Evolutionary conservation across 345 rosid species (phyloP).

Genomic region (Stellera chamaejasme): DNA sequence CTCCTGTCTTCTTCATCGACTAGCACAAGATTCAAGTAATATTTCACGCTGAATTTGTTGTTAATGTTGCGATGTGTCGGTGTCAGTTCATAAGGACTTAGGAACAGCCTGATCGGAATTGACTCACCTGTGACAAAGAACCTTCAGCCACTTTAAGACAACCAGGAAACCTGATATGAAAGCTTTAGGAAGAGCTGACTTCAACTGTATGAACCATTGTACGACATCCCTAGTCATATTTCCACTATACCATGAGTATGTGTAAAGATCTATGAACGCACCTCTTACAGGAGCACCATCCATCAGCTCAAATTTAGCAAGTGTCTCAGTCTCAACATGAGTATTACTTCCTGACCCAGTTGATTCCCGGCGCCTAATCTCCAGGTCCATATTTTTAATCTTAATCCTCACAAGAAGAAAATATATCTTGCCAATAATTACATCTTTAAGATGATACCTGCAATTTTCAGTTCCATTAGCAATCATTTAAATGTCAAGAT

Average conservation of each 20-base stretch:
- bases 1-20: slow-evolving; percentile 98
- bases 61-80: slow-evolving; percentile 92
- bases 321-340: slow-evolving; percentile 96
- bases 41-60: slow-evolving; percentile 96
- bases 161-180: neutral
- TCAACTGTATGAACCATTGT: slow-evolving; percentile 5
- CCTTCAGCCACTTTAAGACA: slow-evolving; percentile 5
- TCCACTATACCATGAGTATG: neutral
- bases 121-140: slow-evolving; percentile 69
- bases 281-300: slow-evolving; percentile 99
- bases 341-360: slow-evolving; percentile 96
- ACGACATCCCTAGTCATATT: neutral
- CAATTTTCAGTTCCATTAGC: slow-evolving; percentile 13
- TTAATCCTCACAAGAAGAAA: slow-evolving; percentile 98
- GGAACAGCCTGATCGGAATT: slow-evolving; percentile 89
- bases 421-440: slow-evolving; percentile 94
- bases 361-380: slow-evolving; percentile 94
- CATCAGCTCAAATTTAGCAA: slow-evolving; percentile 96
- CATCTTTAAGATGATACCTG: slow-evolving; percentile 96
- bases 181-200: neutral
- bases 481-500: slow-evolving; percentile 5
- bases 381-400: slow-evolving; percentile 99
- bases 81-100: slow-evolving; percentile 89
- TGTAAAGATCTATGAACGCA: slow-evolving; percentile 14
- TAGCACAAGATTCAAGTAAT: slow-evolving; percentile 88